These are phyloP conservation scores for Diaporthe nobilis DNA, from an alignment of 2,329 filamentous ascomycete genomes.

Conservation along the genomic window DNA sequence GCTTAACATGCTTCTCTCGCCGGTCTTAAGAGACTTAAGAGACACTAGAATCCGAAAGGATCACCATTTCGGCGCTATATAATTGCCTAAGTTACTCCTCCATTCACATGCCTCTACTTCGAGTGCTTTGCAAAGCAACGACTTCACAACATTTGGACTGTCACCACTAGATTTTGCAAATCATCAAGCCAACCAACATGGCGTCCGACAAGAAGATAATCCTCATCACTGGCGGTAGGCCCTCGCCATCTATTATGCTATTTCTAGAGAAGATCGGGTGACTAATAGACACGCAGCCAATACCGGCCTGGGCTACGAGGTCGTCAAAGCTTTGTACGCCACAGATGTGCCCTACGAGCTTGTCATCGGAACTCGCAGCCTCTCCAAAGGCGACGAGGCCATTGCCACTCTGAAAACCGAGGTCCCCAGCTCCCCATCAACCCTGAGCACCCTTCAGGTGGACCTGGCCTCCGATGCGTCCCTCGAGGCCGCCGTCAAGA, in stretches of 20 bases:
- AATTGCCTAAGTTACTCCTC: neutral
- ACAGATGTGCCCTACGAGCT: slow-evolving; percentile 66
- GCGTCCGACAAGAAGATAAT: slow-evolving; percentile 36
- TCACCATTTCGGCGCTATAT: neutral
- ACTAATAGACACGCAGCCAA: slow-evolving; percentile 66
- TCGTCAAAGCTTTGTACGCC: slow-evolving; percentile 66
- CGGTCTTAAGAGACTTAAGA: slow-evolving; percentile 5
- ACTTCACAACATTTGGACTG: neutral
- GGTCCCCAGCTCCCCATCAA: slow-evolving; percentile 56
- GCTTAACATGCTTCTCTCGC: neutral
- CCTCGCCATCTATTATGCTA: too few species aligned
- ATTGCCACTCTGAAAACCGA: slow-evolving; percentile 58
- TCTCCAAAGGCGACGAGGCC: slow-evolving; percentile 65
- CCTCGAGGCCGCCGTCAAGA: slow-evolving; percentile 61
- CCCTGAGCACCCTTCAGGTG: slow-evolving; percentile 62
- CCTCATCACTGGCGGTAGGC: slow-evolving; percentile 37
- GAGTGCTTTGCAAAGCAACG: neutral
- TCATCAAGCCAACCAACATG: slow-evolving; percentile 15
- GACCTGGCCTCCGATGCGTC: slow-evolving; percentile 68
- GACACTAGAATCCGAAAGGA: neutral
- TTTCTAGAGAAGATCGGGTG: slow-evolving; percentile 46
- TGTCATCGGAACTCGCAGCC: slow-evolving; percentile 66
- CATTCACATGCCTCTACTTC: neutral
- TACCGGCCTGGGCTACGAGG: slow-evolving; percentile 72
- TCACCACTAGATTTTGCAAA: neutral